A percentile compares a stretch with the other conserved stretches of the same genome.
phyloP scores from a whole-genome alignment of 345 rosid genomes.

The Cardamine chenopodiifolia region DNA sequence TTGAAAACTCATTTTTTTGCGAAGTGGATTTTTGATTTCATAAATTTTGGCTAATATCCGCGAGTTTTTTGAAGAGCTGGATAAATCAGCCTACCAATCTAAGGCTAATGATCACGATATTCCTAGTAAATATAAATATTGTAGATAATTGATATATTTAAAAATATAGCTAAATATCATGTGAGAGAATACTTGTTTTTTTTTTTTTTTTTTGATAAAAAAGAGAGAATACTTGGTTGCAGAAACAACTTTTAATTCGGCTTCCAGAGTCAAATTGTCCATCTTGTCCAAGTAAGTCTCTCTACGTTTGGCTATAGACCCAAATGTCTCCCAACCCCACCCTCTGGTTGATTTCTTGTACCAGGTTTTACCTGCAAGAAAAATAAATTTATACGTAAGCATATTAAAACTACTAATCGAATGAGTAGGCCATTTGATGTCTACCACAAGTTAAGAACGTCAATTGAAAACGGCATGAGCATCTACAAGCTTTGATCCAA shows the following conservation, averaged over 20 bases:
- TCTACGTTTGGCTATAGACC: not conserved
- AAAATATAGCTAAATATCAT: not conserved
- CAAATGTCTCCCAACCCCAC: not conserved
- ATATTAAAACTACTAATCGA: not conserved
- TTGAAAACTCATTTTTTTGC: too few relatives aligned
- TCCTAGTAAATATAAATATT: not conserved
- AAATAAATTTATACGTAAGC: not conserved
- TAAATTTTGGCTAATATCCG: too few relatives aligned
- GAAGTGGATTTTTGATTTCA: too few relatives aligned
- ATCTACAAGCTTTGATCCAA: not conserved
- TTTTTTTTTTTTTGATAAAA: too few relatives aligned
- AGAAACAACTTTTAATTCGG: not conserved
- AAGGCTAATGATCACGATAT: too few relatives aligned
- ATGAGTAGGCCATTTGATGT: not conserved
- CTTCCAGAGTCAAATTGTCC: not conserved
- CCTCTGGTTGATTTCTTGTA: not conserved
- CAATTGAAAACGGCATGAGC: too few relatives aligned
- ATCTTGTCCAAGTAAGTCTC: not conserved
- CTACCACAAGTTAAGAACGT: not conserved
- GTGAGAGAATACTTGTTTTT: not conserved
- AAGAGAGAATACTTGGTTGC: not conserved
- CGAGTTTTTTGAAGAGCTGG: too few relatives aligned
- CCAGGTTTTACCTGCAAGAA: not conserved
- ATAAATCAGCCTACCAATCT: too few relatives aligned
- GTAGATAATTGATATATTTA: not conserved